These are phyloP conservation scores for Aspergillus sp. DNA, from an alignment of 2,329 filamentous ascomycete species.

Conservation along the genomic window DNA sequence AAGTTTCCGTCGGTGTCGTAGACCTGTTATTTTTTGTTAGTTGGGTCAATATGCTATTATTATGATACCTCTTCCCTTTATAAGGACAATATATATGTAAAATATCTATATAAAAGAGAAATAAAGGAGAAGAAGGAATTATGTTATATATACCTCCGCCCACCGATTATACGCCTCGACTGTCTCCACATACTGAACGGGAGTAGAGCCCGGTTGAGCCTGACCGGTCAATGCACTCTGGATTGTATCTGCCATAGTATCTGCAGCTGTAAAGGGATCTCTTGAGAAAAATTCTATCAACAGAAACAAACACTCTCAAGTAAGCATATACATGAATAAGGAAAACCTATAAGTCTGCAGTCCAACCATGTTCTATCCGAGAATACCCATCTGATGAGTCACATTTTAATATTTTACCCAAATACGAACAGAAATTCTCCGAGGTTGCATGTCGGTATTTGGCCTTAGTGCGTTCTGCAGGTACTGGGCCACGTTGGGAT, in stretches of 20 bases:
- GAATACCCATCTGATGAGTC: neutral
- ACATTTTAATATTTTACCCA: neutral
- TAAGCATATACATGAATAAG: neutral
- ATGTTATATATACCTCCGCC: constrained; percentile 30
- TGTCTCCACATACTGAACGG: constrained; percentile 33
- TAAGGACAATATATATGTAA: neutral
- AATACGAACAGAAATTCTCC: neutral
- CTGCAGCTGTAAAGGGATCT: neutral
- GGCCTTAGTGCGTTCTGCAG: neutral
- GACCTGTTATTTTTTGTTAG: constrained; percentile 31
- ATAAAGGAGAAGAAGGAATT: neutral
- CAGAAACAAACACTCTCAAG: neutral
- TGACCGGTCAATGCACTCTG: constrained; percentile 17
- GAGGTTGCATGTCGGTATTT: neutral
- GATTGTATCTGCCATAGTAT: constrained; percentile 21
- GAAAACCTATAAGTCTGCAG: no score
- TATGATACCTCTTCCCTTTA: neutral
- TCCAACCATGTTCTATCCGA: neutral
- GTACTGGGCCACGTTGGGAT: neutral
- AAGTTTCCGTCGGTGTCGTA: constrained; percentile 69
- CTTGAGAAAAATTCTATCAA: neutral
- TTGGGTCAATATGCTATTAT: neutral
- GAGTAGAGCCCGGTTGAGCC: neutral
- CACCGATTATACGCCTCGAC: constrained; percentile 40
- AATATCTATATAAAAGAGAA: neutral